Evolutionary conservation across 352 stramenopile species (phyloP).

Genomic region (Globisporangium radiosum): DNA sequence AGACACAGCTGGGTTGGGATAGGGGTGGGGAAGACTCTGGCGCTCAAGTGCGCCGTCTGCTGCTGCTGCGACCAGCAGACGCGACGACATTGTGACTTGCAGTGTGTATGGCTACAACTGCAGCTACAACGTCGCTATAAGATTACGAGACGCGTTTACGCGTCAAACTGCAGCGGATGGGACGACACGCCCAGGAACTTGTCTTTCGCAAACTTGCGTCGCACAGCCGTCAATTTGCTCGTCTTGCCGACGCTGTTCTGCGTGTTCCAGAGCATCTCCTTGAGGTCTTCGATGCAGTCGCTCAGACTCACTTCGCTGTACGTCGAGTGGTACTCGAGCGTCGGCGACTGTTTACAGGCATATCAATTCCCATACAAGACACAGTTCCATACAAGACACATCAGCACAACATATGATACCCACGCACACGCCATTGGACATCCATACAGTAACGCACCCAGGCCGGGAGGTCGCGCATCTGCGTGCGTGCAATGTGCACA

Average conservation of each 20-base stretch:
- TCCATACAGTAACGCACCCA: constrained; percentile 41
- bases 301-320: constrained; percentile 58
- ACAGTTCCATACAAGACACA: background rate
- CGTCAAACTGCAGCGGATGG: constrained; percentile 44
- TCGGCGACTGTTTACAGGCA: constrained; percentile 34
- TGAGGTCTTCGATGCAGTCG: constrained; percentile 66
- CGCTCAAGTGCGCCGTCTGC: no score
- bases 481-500: constrained; percentile 93
- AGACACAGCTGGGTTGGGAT: no score
- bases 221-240: constrained; percentile 73
- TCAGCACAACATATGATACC: background rate
- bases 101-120: no score
- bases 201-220: constrained; percentile 84
- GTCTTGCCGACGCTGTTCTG: constrained; percentile 60
- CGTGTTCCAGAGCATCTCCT: constrained; percentile 76
- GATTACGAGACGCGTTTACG: constrained; percentile 12
- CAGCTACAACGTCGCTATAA: no score
- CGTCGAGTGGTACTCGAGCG: constrained; percentile 68
- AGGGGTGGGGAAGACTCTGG: no score
- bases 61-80: no score
- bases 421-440: background rate
- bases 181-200: constrained; percentile 69
- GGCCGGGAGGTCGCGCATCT: constrained; percentile 66
- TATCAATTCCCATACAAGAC: no score
- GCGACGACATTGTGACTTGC: no score